These are phyloP conservation scores for Monosporascus ibericus DNA, from an alignment of 2,329 filamentous ascomycete species.

Conservation along the genomic window DNA sequence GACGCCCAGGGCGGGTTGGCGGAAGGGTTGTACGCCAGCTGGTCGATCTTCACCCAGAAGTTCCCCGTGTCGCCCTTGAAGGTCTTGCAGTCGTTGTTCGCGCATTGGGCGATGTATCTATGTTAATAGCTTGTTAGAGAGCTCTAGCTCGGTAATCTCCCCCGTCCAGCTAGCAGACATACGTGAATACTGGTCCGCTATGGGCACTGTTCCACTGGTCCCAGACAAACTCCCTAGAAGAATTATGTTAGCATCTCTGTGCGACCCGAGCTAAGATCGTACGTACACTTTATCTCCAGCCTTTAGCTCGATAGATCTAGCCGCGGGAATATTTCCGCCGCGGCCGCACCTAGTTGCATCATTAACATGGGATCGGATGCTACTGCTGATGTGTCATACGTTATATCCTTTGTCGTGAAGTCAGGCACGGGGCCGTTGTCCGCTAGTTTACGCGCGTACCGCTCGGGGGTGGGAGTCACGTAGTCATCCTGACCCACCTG, in stretches of 20 bases:
- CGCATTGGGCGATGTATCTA: conserved; percentile 29
- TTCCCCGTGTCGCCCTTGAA: conserved; percentile 28
- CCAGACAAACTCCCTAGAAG: conserved; percentile 13
- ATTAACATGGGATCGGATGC: not conserved
- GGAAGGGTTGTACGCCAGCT: conserved; percentile 25
- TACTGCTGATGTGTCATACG: conserved; percentile 1
- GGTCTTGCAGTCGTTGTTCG: conserved; percentile 20
- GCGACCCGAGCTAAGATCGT: too few relatives aligned
- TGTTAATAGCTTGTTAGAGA: not conserved
- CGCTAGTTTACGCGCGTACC: conserved; percentile 16
- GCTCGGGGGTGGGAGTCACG: conserved; percentile 16
- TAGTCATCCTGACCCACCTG: conserved; percentile 11
- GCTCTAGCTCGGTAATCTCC: not conserved
- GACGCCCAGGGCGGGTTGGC: conserved; percentile 28
- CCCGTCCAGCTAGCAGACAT: not conserved
- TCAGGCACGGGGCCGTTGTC: conserved; percentile 19
- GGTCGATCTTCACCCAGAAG: conserved; percentile 32
- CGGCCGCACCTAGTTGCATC: conserved; percentile 8
- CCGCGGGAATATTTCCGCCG: conserved; percentile 11
- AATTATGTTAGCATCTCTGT: not conserved
- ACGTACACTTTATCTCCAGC: conserved; percentile 14
- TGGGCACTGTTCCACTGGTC: conserved; percentile 29
- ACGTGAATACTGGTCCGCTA: conserved; percentile 27
- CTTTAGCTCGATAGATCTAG: conserved; percentile 11
- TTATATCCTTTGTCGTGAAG: conserved; percentile 18